Conservation (phyloP, 1,284 basidiomycete species). For the Coriolopsis trogii region DNA sequence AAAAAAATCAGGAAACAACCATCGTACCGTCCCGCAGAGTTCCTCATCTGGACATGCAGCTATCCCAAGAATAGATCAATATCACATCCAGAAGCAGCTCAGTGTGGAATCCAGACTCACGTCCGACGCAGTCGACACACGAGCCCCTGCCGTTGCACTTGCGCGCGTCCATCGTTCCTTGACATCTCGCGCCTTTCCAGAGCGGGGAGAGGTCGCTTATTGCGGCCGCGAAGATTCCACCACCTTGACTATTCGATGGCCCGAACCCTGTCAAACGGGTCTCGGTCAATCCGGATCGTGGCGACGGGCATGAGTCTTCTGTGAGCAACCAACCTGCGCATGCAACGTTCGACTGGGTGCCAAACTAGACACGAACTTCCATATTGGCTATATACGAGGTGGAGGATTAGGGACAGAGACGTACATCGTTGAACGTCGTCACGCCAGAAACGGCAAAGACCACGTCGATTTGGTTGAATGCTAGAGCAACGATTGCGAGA, state of each 20-base stretch:
- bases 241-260: constrained; percentile 36
- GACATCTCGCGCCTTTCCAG: constrained; percentile 36
- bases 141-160: constrained; percentile 37
- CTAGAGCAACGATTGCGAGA: background rate
- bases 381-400: background rate
- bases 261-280: constrained; percentile 25
- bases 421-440: constrained; percentile 37
- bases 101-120: constrained; percentile 12
- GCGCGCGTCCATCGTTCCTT: constrained; percentile 34
- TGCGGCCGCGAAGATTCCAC: constrained; percentile 36
- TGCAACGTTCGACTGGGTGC: constrained; percentile 33
- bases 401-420: constrained; percentile 24
- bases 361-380: constrained; percentile 25
- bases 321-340: constrained; percentile 34
- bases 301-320: background rate
- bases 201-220: constrained; percentile 40
- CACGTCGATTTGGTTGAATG: constrained; percentile 1
- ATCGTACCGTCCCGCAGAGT: constrained; percentile 24
- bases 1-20: background rate
- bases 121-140: constrained; percentile 33
- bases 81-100: background rate
- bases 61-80: background rate
- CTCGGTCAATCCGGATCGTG: background rate
- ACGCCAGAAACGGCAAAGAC: constrained; percentile 26
- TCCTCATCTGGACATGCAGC: constrained; percentile 32